Evolutionary conservation across 768 basidiomycete species (phyloP).

Genomic region (Serpula lacrymans): DNA sequence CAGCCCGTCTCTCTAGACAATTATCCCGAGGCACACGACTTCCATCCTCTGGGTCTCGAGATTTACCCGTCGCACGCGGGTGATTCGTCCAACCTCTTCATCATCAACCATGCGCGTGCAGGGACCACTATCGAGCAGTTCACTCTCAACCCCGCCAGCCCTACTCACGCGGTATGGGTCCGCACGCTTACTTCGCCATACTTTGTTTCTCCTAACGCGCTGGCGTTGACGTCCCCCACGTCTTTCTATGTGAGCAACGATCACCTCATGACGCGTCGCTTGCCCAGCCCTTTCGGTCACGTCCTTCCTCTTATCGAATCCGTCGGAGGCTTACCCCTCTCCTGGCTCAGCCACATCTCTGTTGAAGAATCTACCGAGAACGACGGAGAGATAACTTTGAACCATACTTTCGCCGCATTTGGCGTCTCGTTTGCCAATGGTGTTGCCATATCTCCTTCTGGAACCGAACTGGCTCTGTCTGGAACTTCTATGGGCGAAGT

Average conservation of each 20-base stretch:
- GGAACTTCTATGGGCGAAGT: slow-evolving; percentile 48
- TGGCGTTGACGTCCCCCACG: slow-evolving; percentile 61
- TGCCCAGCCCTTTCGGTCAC: slow-evolving; percentile 45
- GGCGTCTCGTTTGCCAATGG: slow-evolving; percentile 71
- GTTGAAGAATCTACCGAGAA: no score
- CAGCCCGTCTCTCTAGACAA: slow-evolving; percentile 42
- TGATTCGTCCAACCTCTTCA: slow-evolving; percentile 54
- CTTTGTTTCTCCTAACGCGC: slow-evolving; percentile 63
- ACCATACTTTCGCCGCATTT: slow-evolving; percentile 38
- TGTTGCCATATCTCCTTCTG: slow-evolving; percentile 52
- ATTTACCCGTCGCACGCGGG: slow-evolving; percentile 48
- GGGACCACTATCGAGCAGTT: slow-evolving; percentile 70
- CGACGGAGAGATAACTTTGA: slow-evolving; percentile 27
- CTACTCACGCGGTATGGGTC: slow-evolving; percentile 46
- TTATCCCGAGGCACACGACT: slow-evolving; percentile 58
- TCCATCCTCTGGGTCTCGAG: slow-evolving; percentile 70
- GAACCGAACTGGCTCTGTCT: slow-evolving; percentile 52
- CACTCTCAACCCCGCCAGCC: slow-evolving; percentile 41
- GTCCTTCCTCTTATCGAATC: slow-evolving; percentile 55
- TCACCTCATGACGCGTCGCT: slow-evolving; percentile 62
- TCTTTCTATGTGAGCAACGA: slow-evolving; percentile 76
- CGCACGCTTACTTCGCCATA: slow-evolving; percentile 57
- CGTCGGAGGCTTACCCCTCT: slow-evolving; percentile 51
- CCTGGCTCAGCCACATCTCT: slow-evolving; percentile 57
- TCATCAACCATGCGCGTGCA: slow-evolving; percentile 65